Evolutionary conservation across 1,284 basidiomycete species (phyloP), one percentile per base, ranked within the genome.

Genomic region (Malassezia sympodialis): DNA sequence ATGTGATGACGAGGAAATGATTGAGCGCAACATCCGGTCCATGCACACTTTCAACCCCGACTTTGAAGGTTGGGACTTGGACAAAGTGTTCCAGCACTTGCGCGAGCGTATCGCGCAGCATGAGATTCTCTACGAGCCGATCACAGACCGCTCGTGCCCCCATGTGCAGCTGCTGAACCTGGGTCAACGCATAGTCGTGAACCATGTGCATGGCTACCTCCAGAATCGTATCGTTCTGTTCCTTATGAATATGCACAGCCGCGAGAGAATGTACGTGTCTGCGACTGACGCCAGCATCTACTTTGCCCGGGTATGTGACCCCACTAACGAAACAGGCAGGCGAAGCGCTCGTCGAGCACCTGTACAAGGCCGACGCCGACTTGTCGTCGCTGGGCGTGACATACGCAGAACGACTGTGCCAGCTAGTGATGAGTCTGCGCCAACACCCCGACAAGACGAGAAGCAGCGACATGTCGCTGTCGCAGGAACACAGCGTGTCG

Each of bases 321-420:
- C 19, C 19, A 21, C 37, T 39, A 4, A 39, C 37, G 12, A 34
- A n/a, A 19, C 35, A 39, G 37, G 67, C 72, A 1, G 72, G 72
- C 21, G 70, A 74, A 50, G 70, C 72, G 27, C 81, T 96, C 54
- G 91, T 96, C 62, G 94, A 99, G 73, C 94, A 98, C 75, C 94
- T 91, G 4, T 98, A 93, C 80, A 96, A 94, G 77, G 91, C 93
- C 27, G 93, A 98, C 72, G 90, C 93, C 0, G 94, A 96, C 72
- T 82, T 99, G 8, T 94, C 90, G 0, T 86, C 88, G 2, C 85
- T 85, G 0, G 93, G 93, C 5, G 90, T 88, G 87, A 89, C 94
- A 59, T 99, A 98, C 65, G 85, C 91, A 0, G 86, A 90, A 67
- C 81, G 73, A 40, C 61, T 78, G 28, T 62, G 66, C 59, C 73